Evolutionary conservation across 2,329 filamentous ascomycete genomes (phyloP).

Genomic region (Fusarium sp.): DNA sequence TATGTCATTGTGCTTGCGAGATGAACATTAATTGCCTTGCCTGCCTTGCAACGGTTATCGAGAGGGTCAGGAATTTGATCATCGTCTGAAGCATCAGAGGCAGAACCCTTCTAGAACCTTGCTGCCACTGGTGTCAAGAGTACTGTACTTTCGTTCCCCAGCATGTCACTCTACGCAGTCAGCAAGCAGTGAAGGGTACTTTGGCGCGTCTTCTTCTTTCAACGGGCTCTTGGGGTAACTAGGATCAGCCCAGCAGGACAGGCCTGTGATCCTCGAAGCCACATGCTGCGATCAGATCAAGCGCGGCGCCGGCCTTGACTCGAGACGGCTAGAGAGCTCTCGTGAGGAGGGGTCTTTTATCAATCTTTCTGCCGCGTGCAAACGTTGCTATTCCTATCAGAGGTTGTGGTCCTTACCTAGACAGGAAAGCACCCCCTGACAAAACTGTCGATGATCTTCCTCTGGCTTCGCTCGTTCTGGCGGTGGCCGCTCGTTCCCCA

Average conservation of each 20-base stretch:
- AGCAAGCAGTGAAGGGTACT: constrained; percentile 15
- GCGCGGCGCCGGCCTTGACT: constrained; percentile 32
- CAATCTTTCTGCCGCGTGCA: constrained; percentile 38
- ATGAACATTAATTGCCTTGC: constrained; percentile 11
- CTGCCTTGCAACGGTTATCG: constrained; percentile 11
- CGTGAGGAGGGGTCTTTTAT: constrained; percentile 36
- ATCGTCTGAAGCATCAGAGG: constrained; percentile 27
- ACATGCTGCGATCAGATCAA: constrained; percentile 50
- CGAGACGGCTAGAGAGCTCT: constrained; percentile 38
- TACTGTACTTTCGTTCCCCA: background rate
- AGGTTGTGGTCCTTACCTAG: constrained; percentile 30
- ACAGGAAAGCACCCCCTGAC: constrained; percentile 32
- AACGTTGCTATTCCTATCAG: constrained; percentile 45
- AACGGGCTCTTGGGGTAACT: constrained; percentile 14
- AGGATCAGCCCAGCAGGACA: constrained; percentile 44
- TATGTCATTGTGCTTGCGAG: constrained; percentile 32
- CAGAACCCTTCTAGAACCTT: constrained; percentile 41
- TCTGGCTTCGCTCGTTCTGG: constrained; percentile 39
- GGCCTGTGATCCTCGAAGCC: constrained; percentile 48
- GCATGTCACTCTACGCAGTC: constrained; percentile 22
- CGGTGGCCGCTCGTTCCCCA: constrained; percentile 37
- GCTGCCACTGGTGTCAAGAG: constrained; percentile 5
- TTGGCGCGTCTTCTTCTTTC: constrained; percentile 14
- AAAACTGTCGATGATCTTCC: constrained; percentile 40
- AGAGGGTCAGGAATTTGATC: constrained; percentile 23